Conservation (phyloP, 768 basidiomycete species). For the Tephrocybe rancida region DNA sequence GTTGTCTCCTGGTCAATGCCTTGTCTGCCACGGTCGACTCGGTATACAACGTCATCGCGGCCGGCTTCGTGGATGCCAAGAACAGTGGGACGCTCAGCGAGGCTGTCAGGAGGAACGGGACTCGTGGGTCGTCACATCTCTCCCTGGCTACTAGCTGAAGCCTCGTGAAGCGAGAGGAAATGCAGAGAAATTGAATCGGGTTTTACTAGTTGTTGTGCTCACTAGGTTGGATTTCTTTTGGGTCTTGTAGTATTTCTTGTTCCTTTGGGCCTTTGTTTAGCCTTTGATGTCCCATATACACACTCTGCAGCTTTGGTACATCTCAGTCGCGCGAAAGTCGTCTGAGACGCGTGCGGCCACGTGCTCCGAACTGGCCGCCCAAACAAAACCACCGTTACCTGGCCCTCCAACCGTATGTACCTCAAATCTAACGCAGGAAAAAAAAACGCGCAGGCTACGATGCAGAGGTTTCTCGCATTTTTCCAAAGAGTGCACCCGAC, state of each 20-base stretch:
- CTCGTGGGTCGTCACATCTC: background rate
- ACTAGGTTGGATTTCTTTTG: too few relatives aligned
- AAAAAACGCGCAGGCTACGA: conserved; percentile 88
- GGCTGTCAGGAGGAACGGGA: background rate
- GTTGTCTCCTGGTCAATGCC: background rate
- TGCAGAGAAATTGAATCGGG: too few relatives aligned
- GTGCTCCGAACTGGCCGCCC: too few relatives aligned
- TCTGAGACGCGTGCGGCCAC: conserved; percentile 72
- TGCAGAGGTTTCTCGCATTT: conserved; percentile 70
- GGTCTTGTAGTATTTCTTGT: too few relatives aligned
- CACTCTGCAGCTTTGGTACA: too few relatives aligned
- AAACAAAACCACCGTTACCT: conserved; percentile 73
- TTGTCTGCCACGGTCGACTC: background rate
- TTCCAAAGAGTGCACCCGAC: conserved; percentile 70
- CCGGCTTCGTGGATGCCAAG: background rate
- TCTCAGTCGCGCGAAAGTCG: too few relatives aligned
- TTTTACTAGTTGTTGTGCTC: background rate
- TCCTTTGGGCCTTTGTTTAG: too few relatives aligned
- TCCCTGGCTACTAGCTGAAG: too few relatives aligned
- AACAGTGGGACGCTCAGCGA: background rate
- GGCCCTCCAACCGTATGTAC: conserved; percentile 83
- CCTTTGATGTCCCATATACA: too few relatives aligned
- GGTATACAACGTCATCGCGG: background rate
- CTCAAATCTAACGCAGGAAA: conserved; percentile 71
- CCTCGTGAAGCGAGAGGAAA: too few relatives aligned